phyloP scores from a whole-genome alignment of 495 filamentous ascomycete species.

The Neurospora africana region DNA sequence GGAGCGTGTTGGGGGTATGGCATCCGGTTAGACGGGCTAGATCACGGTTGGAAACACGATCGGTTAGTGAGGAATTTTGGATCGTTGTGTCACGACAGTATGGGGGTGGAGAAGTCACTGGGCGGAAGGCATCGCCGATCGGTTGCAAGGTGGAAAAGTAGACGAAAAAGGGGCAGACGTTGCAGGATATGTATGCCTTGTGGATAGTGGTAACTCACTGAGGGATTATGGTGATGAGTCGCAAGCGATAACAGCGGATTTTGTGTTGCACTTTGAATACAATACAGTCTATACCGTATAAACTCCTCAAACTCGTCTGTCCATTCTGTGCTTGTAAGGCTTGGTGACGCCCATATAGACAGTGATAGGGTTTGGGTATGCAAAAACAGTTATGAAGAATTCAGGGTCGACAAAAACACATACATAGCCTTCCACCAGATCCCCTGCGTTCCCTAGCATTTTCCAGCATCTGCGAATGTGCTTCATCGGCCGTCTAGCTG shows the following conservation, averaged over 20 bases:
- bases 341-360: background rate
- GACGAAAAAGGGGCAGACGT: background rate
- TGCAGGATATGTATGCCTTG: background rate
- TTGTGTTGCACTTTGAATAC: background rate
- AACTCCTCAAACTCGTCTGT: background rate
- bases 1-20: background rate
- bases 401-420: background rate
- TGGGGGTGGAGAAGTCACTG: background rate
- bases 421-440: too few relatives aligned
- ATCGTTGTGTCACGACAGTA: background rate
- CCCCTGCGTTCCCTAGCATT: too few relatives aligned
- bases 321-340: background rate
- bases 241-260: background rate
- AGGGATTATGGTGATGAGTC: background rate
- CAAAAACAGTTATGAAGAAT: background rate
- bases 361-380: background rate
- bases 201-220: background rate
- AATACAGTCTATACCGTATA: background rate
- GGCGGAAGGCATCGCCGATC: background rate
- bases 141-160: background rate
- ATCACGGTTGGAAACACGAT: background rate
- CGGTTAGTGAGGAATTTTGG: background rate
- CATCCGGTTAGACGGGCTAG: background rate
- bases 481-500: background rate
- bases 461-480: background rate